Base-by-base conservation (phyloP, 371 early-diverging fungal species). In the Cokeromyces recurvatus region DNA sequence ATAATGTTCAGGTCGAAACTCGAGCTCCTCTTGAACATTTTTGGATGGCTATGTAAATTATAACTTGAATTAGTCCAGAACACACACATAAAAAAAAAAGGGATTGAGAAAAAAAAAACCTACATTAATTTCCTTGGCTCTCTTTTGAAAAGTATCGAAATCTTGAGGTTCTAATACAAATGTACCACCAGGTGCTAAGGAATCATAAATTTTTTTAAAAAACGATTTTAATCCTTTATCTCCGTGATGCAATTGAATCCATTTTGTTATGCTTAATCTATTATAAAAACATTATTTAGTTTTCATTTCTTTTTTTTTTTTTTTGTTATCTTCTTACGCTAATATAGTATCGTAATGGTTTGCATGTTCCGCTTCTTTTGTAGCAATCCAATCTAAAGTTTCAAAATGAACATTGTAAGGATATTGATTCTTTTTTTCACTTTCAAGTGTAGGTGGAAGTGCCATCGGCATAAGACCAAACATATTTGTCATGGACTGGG, bases 161-260 rank as follows among this genome's bases (percentile, higher is more conserved):
- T 62, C 68, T 48, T 91, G 92, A 10, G 87, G 82, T 55, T 94
- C 92, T 11, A 94, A 48, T 10, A 92, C 57, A 25, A 92, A 74
- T 15, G 58, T 44, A 0, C 94, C 94, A 4, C 83, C 85, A 0
- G 67, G 62, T 0, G 53, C 50, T 2, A 93, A 56, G 11, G 66
- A 61, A 7, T 73, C 48, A 63, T 77, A 83, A 4, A 77, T 64
- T 46, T 82, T 82, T 40, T 63, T 51, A 59, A 93, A 89, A 38
- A 93, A 86, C 4, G 40, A 42, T 41, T 77, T 72, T n/a, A 93
- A 41, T 3, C 89, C 91, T 3, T 68, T 66, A 57, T 93, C 94
- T 0, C 90, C 91, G 23, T 70, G 57, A 48, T 89, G 77, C 17
- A 94, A 57, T 42, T 92, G 93, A 32, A 92, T 83, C 91, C 91